These are phyloP conservation scores for Didymella keratinophila DNA, from an alignment of 2,329 filamentous ascomycete species.

Conservation along the genomic window DNA sequence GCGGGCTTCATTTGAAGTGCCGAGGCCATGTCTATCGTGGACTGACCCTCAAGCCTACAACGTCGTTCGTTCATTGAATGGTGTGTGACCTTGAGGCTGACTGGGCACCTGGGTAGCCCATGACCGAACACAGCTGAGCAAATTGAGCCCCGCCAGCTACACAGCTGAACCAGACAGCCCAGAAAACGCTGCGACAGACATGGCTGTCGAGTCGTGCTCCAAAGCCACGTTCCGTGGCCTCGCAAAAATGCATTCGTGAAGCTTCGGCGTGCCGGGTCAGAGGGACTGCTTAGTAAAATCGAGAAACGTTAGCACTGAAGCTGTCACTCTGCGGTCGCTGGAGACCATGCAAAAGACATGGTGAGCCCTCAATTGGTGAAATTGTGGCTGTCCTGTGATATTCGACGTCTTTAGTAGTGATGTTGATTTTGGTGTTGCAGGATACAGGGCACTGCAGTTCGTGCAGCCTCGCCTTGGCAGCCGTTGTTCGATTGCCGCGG, in stretches of 20 bases:
- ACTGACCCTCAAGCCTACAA: not conserved
- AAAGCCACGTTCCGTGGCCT: too few relatives aligned
- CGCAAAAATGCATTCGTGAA: too few relatives aligned
- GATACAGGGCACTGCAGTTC: not conserved
- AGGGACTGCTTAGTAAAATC: too few relatives aligned
- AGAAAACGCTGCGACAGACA: too few relatives aligned
- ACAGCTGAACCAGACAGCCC: too few relatives aligned
- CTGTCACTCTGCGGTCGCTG: too few relatives aligned
- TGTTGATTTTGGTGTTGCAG: not conserved
- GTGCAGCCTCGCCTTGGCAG: conserved; percentile 15
- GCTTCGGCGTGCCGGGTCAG: too few relatives aligned
- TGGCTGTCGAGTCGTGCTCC: too few relatives aligned
- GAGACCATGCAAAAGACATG: not conserved
- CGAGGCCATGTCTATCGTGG: not conserved
- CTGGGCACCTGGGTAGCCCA: too few relatives aligned
- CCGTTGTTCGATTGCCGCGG: conserved; percentile 15
- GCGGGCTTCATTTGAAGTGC: not conserved
- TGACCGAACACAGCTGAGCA: too few relatives aligned
- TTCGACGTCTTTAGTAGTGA: not conserved
- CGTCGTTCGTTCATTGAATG: not conserved
- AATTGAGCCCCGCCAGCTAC: too few relatives aligned
- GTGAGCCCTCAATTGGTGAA: not conserved
- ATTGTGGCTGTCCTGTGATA: not conserved
- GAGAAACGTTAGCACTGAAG: too few relatives aligned
- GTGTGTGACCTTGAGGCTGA: not conserved